A percentile compares a stretch with the other conserved stretches of the same genome.
Evolutionary conservation across 2,329 filamentous ascomycete species (phyloP).

Genomic region (Talaromyces sp.): DNA sequence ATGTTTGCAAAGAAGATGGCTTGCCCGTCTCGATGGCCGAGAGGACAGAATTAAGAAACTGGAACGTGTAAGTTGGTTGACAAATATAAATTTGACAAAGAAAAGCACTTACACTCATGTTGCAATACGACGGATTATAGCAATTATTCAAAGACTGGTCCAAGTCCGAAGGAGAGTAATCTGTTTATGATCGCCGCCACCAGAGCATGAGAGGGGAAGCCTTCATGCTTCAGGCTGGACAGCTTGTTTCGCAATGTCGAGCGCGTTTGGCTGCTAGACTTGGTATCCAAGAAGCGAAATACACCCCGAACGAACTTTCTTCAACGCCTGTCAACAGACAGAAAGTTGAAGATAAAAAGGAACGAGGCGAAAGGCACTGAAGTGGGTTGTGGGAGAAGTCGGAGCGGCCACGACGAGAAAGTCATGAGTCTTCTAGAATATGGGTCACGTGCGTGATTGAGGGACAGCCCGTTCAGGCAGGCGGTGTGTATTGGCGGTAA

Average conservation of each 20-base stretch:
- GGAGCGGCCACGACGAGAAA: neutral
- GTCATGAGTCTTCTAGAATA: slow-evolving; percentile 9
- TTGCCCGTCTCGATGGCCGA: slow-evolving; percentile 44
- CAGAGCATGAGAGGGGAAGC: slow-evolving; percentile 31
- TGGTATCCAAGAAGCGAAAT: neutral
- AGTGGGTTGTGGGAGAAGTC: neutral
- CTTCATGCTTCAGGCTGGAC: slow-evolving; percentile 32
- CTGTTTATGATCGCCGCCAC: slow-evolving; percentile 27
- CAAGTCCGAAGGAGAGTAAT: slow-evolving; percentile 13
- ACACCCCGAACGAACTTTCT: neutral
- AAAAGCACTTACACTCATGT: slow-evolving; percentile 34
- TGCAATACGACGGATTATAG: slow-evolving; percentile 6
- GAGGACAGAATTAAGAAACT: slow-evolving; percentile 49
- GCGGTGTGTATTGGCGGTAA: slow-evolving; percentile 8
- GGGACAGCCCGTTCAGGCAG: neutral
- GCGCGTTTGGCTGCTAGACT: neutral
- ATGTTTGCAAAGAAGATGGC: slow-evolving; percentile 21
- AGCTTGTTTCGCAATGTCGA: slow-evolving; percentile 12
- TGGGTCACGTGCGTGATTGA: slow-evolving; percentile 6
- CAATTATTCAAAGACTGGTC: neutral
- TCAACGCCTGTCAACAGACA: neutral
- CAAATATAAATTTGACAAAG: slow-evolving; percentile 20
- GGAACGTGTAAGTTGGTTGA: slow-evolving; percentile 7
- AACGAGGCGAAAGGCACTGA: neutral
- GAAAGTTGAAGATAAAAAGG: neutral